phyloP scores from a whole-genome alignment of 208 protist species.

The Acanthamoeba royreba region DNA sequence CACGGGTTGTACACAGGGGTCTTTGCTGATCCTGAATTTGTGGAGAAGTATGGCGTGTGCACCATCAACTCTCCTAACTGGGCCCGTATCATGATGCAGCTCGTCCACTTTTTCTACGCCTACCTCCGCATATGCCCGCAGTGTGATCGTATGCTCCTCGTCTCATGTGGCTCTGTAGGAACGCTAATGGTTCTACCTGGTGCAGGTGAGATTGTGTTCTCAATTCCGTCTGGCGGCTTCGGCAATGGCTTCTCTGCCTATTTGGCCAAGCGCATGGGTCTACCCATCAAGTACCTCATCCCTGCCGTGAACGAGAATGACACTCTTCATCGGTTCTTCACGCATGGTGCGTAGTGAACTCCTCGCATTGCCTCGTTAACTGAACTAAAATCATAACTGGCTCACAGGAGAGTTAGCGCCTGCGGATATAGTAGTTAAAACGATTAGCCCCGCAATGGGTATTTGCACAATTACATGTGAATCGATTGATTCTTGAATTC shows the following conservation, averaged over 20 bases:
- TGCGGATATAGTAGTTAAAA: not conserved
- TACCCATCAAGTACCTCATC: slow-evolving; percentile 88
- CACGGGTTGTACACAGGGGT: slow-evolving; percentile 62
- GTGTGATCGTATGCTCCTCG: not conserved
- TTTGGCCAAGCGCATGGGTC: slow-evolving; percentile 86
- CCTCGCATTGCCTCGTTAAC: not conserved
- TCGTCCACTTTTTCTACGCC: slow-evolving; percentile 93
- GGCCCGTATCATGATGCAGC: slow-evolving; percentile 94
- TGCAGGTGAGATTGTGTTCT: slow-evolving; percentile 77
- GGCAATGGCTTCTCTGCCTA: slow-evolving; percentile 93
- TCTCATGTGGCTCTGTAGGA: not conserved
- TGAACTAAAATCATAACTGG: no score
- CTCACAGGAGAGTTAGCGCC: not conserved
- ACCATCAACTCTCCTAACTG: slow-evolving; percentile 97
- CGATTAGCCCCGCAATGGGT: slow-evolving; percentile 70
- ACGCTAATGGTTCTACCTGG: not conserved
- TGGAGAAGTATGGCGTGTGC: slow-evolving; percentile 80
- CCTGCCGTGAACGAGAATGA: slow-evolving; percentile 94
- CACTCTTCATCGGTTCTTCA: slow-evolving; percentile 91
- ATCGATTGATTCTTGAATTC: not conserved
- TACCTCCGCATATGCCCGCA: slow-evolving; percentile 82
- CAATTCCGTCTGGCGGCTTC: slow-evolving; percentile 95
- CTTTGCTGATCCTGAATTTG: slow-evolving; percentile 86
- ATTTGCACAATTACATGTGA: slow-evolving; percentile 33
- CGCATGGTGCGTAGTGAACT: slow-evolving; percentile 81